Evolutionary conservation across 257 asterid genomes (phyloP).

Genomic region (Plectranthus barbatus): DNA sequence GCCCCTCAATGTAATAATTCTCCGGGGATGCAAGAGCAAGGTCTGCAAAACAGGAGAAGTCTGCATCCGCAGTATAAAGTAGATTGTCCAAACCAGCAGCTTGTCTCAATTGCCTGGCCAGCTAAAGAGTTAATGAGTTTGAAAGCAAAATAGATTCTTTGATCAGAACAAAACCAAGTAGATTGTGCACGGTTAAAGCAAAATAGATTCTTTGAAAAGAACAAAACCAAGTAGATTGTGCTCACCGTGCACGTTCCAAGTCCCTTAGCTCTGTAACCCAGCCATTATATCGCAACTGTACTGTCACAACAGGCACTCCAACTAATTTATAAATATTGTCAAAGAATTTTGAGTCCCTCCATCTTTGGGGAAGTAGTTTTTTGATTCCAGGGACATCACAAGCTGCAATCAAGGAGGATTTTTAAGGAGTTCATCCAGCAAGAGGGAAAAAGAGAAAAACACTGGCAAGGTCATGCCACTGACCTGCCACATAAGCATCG

Average conservation of each 20-base stretch:
- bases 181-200: conserved; percentile 1
- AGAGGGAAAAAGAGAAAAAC: conserved; percentile 14
- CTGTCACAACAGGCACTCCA: conserved; percentile 98
- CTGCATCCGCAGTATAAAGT: conserved; percentile 95
- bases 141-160: not conserved
- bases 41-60: conserved; percentile 96
- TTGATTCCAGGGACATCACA: conserved; percentile 99
- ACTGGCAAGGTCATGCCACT: conserved; percentile 20
- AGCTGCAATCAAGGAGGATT: conserved; percentile 40
- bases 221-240: conserved; percentile 5
- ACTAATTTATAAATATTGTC: conserved; percentile 80
- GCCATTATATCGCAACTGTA: conserved; percentile 90
- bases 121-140: conserved; percentile 10
- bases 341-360: conserved; percentile 90
- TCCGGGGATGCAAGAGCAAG: conserved; percentile 94
- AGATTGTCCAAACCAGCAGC: conserved; percentile 91
- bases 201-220: not conserved
- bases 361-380: conserved; percentile 63
- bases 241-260: conserved; percentile 79
- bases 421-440: conserved; percentile 8
- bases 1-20: conserved; percentile 85
- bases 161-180: conserved; percentile 3
- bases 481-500: conserved; percentile 97
- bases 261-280: conserved; percentile 97
- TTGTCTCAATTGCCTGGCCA: conserved; percentile 68